Base-by-base conservation (phyloP, 768 basidiomycete genomes). In the Xanthoconium stramineum region DNA sequence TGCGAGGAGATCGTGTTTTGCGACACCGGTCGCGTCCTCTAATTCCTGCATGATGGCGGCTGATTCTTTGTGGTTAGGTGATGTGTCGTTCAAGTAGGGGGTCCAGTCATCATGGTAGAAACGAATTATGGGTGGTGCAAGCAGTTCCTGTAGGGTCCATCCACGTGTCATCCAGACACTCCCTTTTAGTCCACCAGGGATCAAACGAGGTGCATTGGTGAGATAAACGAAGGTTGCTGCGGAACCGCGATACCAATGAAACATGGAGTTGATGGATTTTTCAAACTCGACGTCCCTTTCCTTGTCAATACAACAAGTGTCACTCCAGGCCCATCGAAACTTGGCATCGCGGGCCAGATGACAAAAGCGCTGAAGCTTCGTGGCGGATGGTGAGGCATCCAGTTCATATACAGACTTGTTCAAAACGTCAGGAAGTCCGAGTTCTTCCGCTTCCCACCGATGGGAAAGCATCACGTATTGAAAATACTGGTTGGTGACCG, bases 301-400 rank as follows among this genome's bases (percentile, higher is more conserved):
- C 53, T 64, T 66, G 48, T 66, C n/a, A 15, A 66, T 66, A 28
- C 65, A 66, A 35, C 65, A 65, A 4, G 65, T 66, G 13, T 65
- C 65, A 3, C 61, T 58, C 65, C 65, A 65, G 5, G 61, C 61
- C 65, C 65, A 66, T 40, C 59, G 65, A 29, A 59, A 44, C 2
- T 46, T 37, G 7, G 52, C 38, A 20, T 56, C 40, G 8, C 48
- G 53, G 2, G 51, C 65, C 11, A 66, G 30, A 13, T 1, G 33
- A 46, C 65, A 67, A 38, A 66, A 66, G 5, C 3, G 38, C 33
- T 58, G 61, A 30, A 66, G 59, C 33, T 66, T 66, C 9, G 28
- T 47, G 9, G 7, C 47, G 0, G 61, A 39, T 2, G 55, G 51
- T 1, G 65, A 61, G 15, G 36, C 17, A 1, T 47, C 53, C 24